These are phyloP conservation scores for Cyclotella atomus DNA, from an alignment of 108 stramenopile species.

Conservation along the genomic window DNA sequence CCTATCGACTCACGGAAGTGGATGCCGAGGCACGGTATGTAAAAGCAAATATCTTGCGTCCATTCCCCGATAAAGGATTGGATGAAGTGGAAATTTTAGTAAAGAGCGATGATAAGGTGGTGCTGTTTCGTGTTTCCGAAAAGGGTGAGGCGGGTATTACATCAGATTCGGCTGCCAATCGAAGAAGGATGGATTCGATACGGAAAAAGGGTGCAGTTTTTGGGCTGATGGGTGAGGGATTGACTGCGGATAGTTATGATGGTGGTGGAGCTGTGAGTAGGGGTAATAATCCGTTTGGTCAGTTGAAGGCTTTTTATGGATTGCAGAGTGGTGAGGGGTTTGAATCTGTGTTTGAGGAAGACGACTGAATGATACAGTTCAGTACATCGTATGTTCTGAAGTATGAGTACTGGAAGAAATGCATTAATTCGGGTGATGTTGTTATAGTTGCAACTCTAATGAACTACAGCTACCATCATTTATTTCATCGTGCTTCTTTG, in stretches of 20 bases:
- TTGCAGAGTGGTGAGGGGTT: conserved; percentile 79
- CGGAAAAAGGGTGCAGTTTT: conserved; percentile 68
- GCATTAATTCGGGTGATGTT: too few relatives aligned
- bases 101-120: conserved; percentile 68
- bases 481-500: too few relatives aligned
- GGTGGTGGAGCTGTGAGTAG: conserved; percentile 37
- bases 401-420: too few relatives aligned
- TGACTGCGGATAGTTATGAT: conserved; percentile 57
- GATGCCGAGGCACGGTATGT: conserved; percentile 62
- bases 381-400: background rate
- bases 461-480: too few relatives aligned
- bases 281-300: conserved; percentile 68
- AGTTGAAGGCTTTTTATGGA: conserved; percentile 89
- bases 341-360: conserved; percentile 73
- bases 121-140: conserved; percentile 62
- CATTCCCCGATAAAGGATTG: conserved; percentile 14
- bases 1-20: conserved; percentile 48
- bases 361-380: conserved; percentile 16
- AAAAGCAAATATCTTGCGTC: conserved; percentile 57
- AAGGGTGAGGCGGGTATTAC: conserved; percentile 48
- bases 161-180: conserved; percentile 71
- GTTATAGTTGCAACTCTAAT: background rate
- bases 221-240: conserved; percentile 76
- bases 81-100: conserved; percentile 79
- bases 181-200: conserved; percentile 68